These are phyloP conservation scores for Psilocybe cyanescens DNA, from an alignment of 768 basidiomycete genomes.

Conservation along the genomic window DNA sequence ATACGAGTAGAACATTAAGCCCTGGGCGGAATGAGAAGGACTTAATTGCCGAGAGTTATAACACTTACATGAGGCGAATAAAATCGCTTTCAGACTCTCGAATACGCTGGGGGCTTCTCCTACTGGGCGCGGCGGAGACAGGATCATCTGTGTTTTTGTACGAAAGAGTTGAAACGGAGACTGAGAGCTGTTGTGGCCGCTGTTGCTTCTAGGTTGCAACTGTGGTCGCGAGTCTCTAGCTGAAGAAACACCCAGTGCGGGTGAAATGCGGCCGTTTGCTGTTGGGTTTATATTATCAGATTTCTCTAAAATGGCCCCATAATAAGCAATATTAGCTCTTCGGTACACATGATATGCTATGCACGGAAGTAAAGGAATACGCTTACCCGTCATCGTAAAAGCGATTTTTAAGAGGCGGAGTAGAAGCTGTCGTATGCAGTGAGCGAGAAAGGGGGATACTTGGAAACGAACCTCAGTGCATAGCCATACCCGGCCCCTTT, in stretches of 20 bases:
- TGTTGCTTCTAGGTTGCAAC: slow-evolving; percentile 2
- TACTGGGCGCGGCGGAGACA: slow-evolving; percentile 42
- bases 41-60: neutral
- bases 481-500: neutral
- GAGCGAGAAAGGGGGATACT: neutral
- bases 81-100: slow-evolving; percentile 54
- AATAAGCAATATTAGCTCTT: no score
- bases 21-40: slow-evolving; percentile 38
- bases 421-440: no score
- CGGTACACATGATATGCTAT: no score
- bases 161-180: slow-evolving; percentile 12
- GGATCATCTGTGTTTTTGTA: slow-evolving; percentile 24
- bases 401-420: no score
- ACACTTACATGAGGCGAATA: slow-evolving; percentile 60
- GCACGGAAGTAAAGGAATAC: no score
- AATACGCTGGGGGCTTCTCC: slow-evolving; percentile 48
- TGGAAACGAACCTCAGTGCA: neutral
- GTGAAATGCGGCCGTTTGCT: neutral
- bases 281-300: no score
- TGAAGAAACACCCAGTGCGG: neutral
- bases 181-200: neutral
- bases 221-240: neutral
- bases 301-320: neutral
- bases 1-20: slow-evolving; percentile 72
- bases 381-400: no score